These are phyloP conservation scores for Monosporozyma unispora DNA, from an alignment of 805 yeast species.

Conservation along the genomic window DNA sequence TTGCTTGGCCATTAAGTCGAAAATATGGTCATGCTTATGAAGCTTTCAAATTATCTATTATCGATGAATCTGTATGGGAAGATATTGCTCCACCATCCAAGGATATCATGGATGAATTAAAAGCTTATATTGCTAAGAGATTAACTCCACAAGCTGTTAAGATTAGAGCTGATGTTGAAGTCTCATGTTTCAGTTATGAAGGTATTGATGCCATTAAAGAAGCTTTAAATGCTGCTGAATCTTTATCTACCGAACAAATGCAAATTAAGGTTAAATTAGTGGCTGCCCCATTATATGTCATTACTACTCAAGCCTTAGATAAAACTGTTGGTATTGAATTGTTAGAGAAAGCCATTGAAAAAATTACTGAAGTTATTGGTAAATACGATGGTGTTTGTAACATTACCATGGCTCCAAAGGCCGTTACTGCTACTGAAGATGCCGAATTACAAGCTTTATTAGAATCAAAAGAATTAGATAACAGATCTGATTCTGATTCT, in stretches of 20 bases:
- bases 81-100: conserved; percentile 61
- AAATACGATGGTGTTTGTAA: conserved; percentile 78
- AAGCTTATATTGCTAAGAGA: conserved; percentile 81
- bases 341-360: conserved; percentile 70
- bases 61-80: conserved; percentile 79
- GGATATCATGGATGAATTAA: conserved; percentile 75
- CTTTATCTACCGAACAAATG: conserved; percentile 69
- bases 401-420: conserved; percentile 97
- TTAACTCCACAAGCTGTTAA: conserved; percentile 97
- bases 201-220: conserved; percentile 95
- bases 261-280: conserved; percentile 90
- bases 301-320: conserved; percentile 88
- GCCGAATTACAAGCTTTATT: conserved; percentile 93
- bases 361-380: conserved; percentile 60
- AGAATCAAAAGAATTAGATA: conserved; percentile 88
- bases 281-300: conserved; percentile 93
- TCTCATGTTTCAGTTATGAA: conserved; percentile 92
- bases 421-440: conserved; percentile 96
- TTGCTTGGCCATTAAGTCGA: conserved; percentile 96
- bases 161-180: conserved; percentile 97
- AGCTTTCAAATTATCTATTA: conserved; percentile 92
- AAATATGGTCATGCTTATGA: conserved; percentile 96
- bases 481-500: conserved; percentile 74
- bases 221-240: conserved; percentile 83
- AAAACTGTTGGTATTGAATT: conserved; percentile 79